Conservation (phyloP, 2,329 filamentous ascomycete genomes). For the Sporothrix mexicana region DNA sequence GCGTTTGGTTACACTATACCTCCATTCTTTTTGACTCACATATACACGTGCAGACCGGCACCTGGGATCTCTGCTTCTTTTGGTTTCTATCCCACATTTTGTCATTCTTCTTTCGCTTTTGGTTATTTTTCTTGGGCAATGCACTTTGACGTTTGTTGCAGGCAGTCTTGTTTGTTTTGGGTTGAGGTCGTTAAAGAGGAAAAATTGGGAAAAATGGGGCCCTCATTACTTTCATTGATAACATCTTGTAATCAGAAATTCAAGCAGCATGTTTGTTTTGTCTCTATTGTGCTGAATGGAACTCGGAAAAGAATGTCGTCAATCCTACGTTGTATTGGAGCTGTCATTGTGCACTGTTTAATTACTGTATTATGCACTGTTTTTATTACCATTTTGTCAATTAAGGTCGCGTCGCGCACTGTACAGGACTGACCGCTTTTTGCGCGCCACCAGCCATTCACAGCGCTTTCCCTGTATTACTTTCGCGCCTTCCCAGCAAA, state of each 20-base stretch:
- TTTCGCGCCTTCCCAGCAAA: slow-evolving; percentile 33
- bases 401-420: slow-evolving; percentile 6
- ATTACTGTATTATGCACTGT: neutral
- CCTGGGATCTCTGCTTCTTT: slow-evolving; percentile 15
- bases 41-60: neutral
- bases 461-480: slow-evolving; percentile 4
- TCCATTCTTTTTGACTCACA: slow-evolving; percentile 17
- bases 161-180: neutral
- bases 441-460: slow-evolving; percentile 18
- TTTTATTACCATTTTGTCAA: neutral
- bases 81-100: neutral
- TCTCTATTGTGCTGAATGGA: neutral
- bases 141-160: neutral
- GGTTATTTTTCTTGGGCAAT: neutral
- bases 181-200: neutral
- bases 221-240: slow-evolving; percentile 21
- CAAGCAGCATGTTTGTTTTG: slow-evolving; percentile 20
- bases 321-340: neutral
- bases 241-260: slow-evolving; percentile 22
- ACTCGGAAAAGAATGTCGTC: neutral
- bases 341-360: neutral
- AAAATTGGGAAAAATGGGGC: neutral
- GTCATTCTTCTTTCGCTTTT: neutral
- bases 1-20: slow-evolving; percentile 26
- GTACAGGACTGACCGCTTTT: slow-evolving; percentile 28